phyloP scores from a whole-genome alignment of 1,139 yeast species.

The Geotrichum reessii region DNA sequence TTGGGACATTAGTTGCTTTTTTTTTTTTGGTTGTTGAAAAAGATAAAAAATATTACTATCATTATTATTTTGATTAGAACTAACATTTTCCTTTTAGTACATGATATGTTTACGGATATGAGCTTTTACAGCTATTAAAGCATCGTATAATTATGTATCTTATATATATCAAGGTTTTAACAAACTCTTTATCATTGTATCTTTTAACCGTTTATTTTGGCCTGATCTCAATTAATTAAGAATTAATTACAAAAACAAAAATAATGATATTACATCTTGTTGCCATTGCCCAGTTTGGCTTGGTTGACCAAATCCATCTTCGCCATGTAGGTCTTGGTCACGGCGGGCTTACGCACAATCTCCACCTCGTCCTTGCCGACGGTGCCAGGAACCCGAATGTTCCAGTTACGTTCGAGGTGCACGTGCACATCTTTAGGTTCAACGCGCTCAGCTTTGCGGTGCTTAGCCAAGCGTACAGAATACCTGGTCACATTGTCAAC shows the following conservation, averaged over 20 bases:
- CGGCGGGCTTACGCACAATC: conserved; percentile 74
- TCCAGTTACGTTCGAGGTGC: conserved; percentile 93
- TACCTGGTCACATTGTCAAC: conserved; percentile 86
- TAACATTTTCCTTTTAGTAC: background rate
- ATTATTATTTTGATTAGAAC: background rate
- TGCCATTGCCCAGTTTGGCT: conserved; percentile 36
- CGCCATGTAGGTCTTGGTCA: conserved; percentile 64
- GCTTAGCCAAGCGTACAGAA: conserved; percentile 92
- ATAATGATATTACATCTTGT: background rate
- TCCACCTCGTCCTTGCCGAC: conserved; percentile 79
- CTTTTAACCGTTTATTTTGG: no score
- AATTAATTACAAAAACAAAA: background rate
- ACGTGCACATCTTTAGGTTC: conserved; percentile 88
- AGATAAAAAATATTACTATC: background rate
- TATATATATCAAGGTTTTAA: background rate
- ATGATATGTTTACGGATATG: background rate
- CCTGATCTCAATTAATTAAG: no score
- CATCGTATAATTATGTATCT: background rate
- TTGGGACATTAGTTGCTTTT: background rate
- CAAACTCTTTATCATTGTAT: no score
- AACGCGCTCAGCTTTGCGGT: conserved; percentile 80
- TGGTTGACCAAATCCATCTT: conserved; percentile 59
- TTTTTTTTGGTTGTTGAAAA: background rate
- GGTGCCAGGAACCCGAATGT: conserved; percentile 88
- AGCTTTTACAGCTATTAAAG: background rate